Evolutionary conservation across 177 flowering plant genomes (phyloP).

Genomic region (Vitis hybrid): DNA sequence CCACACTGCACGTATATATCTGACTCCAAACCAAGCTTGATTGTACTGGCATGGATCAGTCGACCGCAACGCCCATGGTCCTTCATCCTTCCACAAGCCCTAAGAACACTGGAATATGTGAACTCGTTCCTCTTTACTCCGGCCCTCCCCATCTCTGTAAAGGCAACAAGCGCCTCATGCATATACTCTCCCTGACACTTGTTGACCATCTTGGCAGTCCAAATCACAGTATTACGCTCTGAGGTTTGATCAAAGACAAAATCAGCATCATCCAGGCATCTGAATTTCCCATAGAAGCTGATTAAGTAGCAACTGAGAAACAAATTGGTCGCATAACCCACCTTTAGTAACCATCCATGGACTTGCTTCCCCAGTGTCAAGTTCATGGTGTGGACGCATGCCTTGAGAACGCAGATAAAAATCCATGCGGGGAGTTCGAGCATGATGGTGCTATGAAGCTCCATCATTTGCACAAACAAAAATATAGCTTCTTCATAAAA

Average conservation of each 20-base stretch:
- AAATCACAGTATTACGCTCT: conserved; percentile 39
- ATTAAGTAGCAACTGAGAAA: conserved; percentile 43
- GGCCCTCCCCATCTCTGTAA: conserved; percentile 51
- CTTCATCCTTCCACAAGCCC: conserved; percentile 50
- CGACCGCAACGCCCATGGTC: conserved; percentile 37
- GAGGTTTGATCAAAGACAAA: conserved; percentile 37
- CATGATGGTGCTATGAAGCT: not conserved
- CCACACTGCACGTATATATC: conserved; percentile 48
- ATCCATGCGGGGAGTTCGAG: conserved; percentile 29
- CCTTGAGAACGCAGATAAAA: conserved; percentile 44
- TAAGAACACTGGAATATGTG: conserved; percentile 50
- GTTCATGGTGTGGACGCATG: conserved; percentile 33
- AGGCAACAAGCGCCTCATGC: conserved; percentile 32
- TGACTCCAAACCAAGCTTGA: conserved; percentile 51
- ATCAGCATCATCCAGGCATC: conserved; percentile 28
- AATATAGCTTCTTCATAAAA: conserved; percentile 30
- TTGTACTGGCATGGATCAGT: conserved; percentile 56
- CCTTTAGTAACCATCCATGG: conserved; percentile 54
- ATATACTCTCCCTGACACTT: conserved; percentile 33
- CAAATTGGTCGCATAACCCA: conserved; percentile 23
- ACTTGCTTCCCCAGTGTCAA: conserved; percentile 51
- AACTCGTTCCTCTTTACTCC: conserved; percentile 46
- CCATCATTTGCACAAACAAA: conserved; percentile 34
- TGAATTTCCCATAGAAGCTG: conserved; percentile 46
- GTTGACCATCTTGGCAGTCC: conserved; percentile 54